phyloP scores from a whole-genome alignment of 2,329 filamentous ascomycete genomes.

The Cryphonectria radicalis region DNA sequence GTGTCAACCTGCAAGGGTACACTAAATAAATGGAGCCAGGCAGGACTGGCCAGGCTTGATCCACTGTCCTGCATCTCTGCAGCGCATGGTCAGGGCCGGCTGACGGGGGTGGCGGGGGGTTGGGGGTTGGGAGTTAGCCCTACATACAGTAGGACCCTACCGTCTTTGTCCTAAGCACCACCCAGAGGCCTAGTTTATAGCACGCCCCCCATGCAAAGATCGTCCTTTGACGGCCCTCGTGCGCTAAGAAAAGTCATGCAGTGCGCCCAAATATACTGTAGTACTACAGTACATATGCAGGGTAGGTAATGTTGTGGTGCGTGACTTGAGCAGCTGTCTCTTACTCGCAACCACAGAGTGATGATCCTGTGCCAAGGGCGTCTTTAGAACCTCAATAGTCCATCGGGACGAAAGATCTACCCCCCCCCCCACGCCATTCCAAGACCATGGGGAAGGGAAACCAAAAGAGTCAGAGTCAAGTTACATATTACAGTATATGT shows the following conservation, averaged over 20 bases:
- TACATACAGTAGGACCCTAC: background rate
- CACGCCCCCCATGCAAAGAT: conserved; percentile 15
- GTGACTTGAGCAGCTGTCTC: background rate
- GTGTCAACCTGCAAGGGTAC: background rate
- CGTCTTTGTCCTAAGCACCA: background rate
- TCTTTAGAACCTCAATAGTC: background rate
- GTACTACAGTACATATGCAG: background rate
- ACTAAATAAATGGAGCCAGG: background rate
- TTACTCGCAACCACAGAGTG: background rate
- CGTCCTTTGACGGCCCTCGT: background rate
- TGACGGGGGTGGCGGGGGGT: background rate
- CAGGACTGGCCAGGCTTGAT: background rate
- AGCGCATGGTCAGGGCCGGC: background rate
- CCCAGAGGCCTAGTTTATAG: background rate
- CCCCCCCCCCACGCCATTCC: no score
- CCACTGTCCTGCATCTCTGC: conserved; percentile 3
- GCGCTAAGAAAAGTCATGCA: background rate
- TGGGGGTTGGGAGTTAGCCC: no score
- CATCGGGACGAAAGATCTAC: background rate
- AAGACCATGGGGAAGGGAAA: no score
- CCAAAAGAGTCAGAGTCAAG: no score
- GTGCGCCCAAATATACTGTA: background rate
- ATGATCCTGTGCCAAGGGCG: background rate
- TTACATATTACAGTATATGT: no score
- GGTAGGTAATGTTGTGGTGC: background rate